phyloP scores from a whole-genome alignment of 208 protist species.

The Wallacemonas sp. region DNA sequence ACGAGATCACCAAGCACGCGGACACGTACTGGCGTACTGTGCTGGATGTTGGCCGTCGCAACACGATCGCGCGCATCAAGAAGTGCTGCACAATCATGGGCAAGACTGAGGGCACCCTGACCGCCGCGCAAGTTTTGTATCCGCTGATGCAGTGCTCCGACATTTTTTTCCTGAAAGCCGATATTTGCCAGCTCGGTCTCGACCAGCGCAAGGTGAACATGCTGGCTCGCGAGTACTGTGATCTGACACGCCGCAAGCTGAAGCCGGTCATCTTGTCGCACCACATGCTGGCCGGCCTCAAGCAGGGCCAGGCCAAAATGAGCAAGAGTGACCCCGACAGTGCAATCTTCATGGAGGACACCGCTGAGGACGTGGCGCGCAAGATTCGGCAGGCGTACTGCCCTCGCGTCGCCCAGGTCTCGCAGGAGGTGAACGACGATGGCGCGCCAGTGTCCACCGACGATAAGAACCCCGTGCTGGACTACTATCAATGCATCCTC shows the following conservation, averaged over 20 bases:
- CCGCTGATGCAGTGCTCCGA: slow-evolving; percentile 99
- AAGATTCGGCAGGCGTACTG: slow-evolving; percentile 97
- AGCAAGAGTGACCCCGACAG: slow-evolving; percentile 98
- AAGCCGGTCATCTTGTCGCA: slow-evolving; percentile 99
- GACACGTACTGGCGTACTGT: slow-evolving; percentile 96
- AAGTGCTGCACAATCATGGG: slow-evolving; percentile 99
- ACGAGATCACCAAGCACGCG: slow-evolving; percentile 96
- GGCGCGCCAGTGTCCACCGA: slow-evolving; percentile 64
- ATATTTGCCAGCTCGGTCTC: slow-evolving; percentile 99
- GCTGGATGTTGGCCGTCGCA: slow-evolving; percentile 97
- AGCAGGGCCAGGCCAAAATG: slow-evolving; percentile 98
- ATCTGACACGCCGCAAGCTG: slow-evolving; percentile 82
- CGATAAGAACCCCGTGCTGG: slow-evolving; percentile 95
- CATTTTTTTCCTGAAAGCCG: slow-evolving; percentile 98
- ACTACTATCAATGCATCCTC: slow-evolving; percentile 95
- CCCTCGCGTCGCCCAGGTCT: slow-evolving; percentile 66
- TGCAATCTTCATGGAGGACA: slow-evolving; percentile 99
- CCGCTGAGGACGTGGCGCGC: slow-evolving; percentile 91
- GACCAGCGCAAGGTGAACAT: slow-evolving; percentile 99
- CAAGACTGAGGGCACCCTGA: slow-evolving; percentile 95
- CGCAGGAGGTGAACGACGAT: slow-evolving; percentile 58
- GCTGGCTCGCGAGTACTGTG: slow-evolving; percentile 99
- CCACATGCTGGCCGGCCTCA: slow-evolving; percentile 97
- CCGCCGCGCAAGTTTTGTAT: slow-evolving; percentile 98
- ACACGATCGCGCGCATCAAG: slow-evolving; percentile 96